A percentile compares a stretch with the other conserved stretches of the same genome.
These are phyloP conservation scores for Anastatica hierochuntica DNA, from an alignment of 345 rosid genomes.

Conservation along the genomic window DNA sequence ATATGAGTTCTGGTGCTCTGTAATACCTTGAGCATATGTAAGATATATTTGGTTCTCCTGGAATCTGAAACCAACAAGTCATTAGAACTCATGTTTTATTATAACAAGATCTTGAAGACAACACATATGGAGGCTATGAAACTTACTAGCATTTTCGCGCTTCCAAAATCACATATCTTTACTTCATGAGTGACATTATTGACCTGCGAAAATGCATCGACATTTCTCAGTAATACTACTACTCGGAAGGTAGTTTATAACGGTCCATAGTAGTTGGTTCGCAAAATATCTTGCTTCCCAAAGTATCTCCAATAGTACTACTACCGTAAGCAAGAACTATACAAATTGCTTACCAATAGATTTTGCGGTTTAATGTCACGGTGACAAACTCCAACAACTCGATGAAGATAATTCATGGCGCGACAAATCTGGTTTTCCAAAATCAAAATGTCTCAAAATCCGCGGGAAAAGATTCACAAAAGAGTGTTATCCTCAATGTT, in stretches of 20 bases:
- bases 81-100: background rate
- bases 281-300: too few relatives aligned
- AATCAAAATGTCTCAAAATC: background rate
- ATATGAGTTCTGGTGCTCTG: too few relatives aligned
- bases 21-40: constrained; percentile 93
- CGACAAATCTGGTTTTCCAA: constrained; percentile 62
- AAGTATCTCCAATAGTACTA: too few relatives aligned
- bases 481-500: background rate
- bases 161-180: constrained; percentile 91
- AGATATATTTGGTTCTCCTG: constrained; percentile 83
- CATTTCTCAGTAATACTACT: background rate
- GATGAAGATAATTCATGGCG: constrained; percentile 87
- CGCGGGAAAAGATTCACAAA: background rate
- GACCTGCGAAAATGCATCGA: constrained; percentile 39
- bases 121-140: too few relatives aligned
- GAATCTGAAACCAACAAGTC: constrained; percentile 38
- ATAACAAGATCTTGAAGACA: too few relatives aligned
- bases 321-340: too few relatives aligned
- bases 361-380: constrained; percentile 99
- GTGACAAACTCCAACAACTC: constrained; percentile 75
- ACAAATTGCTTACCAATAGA: constrained; percentile 67
- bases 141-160: constrained; percentile 86
- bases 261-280: too few relatives aligned
- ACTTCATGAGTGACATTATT: constrained; percentile 85
- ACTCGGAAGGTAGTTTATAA: too few relatives aligned